A percentile compares a stretch with the other conserved stretches of the same genome.
Conservation (phyloP, 257 asterid genomes). For the Ligustrum vulgare region DNA sequence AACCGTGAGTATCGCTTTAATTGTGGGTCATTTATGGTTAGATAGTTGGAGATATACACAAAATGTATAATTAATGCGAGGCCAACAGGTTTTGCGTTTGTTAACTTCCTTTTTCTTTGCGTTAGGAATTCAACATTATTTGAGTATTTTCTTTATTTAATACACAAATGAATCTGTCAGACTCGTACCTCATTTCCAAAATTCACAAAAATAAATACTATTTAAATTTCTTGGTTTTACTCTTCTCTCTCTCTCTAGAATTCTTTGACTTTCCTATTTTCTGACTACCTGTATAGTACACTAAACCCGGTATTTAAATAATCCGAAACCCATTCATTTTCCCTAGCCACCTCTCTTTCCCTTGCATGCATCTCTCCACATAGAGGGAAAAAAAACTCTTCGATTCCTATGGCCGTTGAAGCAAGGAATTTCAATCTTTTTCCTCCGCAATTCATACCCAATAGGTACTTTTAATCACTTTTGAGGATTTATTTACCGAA, state of each 20-base stretch:
- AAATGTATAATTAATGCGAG: conserved; percentile 24
- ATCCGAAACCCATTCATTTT: conserved; percentile 27
- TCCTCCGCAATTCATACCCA: conserved; percentile 38
- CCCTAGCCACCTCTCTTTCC: conserved; percentile 31
- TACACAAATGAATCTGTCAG: conserved; percentile 26
- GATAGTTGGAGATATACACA: conserved; percentile 14
- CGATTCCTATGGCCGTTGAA: conserved; percentile 64
- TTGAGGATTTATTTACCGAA: background rate
- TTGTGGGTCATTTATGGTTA: conserved; percentile 21
- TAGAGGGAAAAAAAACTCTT: background rate
- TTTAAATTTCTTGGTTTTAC: background rate
- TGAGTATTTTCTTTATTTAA: conserved; percentile 23
- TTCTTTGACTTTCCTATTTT: conserved; percentile 32
- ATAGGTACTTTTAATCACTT: conserved; percentile 32
- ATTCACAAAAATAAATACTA: conserved; percentile 24
- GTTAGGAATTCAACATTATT: conserved; percentile 5
- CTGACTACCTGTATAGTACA: conserved; percentile 7
- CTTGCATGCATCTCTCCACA: conserved; percentile 25
- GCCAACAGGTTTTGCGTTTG: conserved; percentile 21
- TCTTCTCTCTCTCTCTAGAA: conserved; percentile 25
- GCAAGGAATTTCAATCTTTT: conserved; percentile 61
- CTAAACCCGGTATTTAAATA: conserved; percentile 51
- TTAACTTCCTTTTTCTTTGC: conserved; percentile 1
- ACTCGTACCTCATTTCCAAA: conserved; percentile 16
- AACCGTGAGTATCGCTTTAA: conserved; percentile 29